These are phyloP conservation scores for Gossypium raimondii DNA, from an alignment of 345 rosid species.

Conservation along the genomic window DNA sequence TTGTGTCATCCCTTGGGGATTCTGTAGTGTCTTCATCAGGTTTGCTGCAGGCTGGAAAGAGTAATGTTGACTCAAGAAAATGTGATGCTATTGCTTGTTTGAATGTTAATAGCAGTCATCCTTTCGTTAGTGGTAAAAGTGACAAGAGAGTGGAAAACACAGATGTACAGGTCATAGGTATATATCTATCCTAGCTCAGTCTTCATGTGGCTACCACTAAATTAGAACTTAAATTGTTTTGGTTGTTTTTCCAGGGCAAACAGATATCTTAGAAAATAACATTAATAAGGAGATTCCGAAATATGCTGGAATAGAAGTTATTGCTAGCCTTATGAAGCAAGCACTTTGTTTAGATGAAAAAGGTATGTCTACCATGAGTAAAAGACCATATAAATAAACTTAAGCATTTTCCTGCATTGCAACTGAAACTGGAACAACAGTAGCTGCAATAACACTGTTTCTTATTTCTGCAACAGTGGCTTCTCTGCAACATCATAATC, in stretches of 20 bases:
- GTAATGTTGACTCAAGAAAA: slow-evolving; percentile 21
- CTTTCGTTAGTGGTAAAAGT: slow-evolving; percentile 26
- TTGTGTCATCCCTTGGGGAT: slow-evolving; percentile 21
- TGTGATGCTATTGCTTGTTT: slow-evolving; percentile 24
- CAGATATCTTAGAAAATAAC: slow-evolving; percentile 28
- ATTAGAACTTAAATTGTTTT: slow-evolving; percentile 2
- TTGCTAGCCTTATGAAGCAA: slow-evolving; percentile 26
- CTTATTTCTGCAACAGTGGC: slow-evolving; percentile 31
- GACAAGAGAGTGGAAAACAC: slow-evolving; percentile 26
- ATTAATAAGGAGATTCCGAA: slow-evolving; percentile 28
- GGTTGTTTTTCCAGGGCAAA: slow-evolving; percentile 31
- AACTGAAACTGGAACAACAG: slow-evolving; percentile 11
- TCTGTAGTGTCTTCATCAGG: slow-evolving; percentile 20
- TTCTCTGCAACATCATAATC: slow-evolving; percentile 24
- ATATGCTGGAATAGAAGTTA: slow-evolving; percentile 25
- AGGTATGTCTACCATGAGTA: slow-evolving; percentile 30
- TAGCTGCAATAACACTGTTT: slow-evolving; percentile 22
- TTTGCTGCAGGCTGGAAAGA: slow-evolving; percentile 28
- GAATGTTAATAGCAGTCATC: slow-evolving; percentile 23
- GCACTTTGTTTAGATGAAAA: slow-evolving; percentile 23
- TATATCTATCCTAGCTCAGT: slow-evolving; percentile 17
- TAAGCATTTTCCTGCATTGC: not conserved
- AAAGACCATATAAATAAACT: not conserved
- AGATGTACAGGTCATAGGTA: slow-evolving; percentile 29
- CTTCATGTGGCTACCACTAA: not conserved